Conservation (phyloP, 495 filamentous ascomycete genomes). For the Trichocladium antarcticum region DNA sequence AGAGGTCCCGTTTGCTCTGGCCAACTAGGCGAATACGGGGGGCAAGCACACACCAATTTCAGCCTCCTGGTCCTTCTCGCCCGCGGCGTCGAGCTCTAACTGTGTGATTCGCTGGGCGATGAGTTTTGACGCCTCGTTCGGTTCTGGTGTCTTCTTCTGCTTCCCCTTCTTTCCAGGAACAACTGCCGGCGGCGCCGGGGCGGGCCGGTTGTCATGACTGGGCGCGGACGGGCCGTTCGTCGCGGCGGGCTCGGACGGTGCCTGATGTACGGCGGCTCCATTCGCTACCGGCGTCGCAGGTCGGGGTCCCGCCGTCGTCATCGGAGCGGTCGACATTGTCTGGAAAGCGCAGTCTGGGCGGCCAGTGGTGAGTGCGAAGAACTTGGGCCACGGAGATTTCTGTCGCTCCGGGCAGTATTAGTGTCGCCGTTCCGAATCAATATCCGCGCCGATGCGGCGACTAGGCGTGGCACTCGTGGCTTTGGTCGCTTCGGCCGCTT, state of each 20-base stretch:
- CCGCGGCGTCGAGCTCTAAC: slow-evolving; percentile 80
- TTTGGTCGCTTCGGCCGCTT: background rate
- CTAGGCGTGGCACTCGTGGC: background rate
- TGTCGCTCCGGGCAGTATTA: background rate
- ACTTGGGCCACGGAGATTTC: background rate
- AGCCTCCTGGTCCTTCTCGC: slow-evolving; percentile 87
- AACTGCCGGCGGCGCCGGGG: slow-evolving; percentile 33
- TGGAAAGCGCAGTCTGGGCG: background rate
- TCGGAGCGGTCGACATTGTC: slow-evolving; percentile 22
- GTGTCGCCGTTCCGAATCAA: background rate
- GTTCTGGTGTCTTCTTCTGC: slow-evolving; percentile 57
- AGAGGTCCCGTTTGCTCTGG: no score
- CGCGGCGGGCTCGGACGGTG: slow-evolving; percentile 15
- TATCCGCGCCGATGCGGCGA: background rate
- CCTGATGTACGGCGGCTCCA: slow-evolving; percentile 17
- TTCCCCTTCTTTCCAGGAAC: slow-evolving; percentile 54
- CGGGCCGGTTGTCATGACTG: slow-evolving; percentile 31
- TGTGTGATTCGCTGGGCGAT: slow-evolving; percentile 90
- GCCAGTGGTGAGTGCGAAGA: slow-evolving; percentile 3
- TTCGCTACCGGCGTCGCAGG: slow-evolving; percentile 23
- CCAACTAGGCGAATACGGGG: background rate
- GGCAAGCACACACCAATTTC: slow-evolving; percentile 75
- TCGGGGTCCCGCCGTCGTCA: slow-evolving; percentile 18
- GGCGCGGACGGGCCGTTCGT: slow-evolving; percentile 30
- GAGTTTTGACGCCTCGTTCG: slow-evolving; percentile 77